Base-by-base conservation (phyloP, 495 filamentous ascomycete species). In the Parmelia sp. region DNA sequence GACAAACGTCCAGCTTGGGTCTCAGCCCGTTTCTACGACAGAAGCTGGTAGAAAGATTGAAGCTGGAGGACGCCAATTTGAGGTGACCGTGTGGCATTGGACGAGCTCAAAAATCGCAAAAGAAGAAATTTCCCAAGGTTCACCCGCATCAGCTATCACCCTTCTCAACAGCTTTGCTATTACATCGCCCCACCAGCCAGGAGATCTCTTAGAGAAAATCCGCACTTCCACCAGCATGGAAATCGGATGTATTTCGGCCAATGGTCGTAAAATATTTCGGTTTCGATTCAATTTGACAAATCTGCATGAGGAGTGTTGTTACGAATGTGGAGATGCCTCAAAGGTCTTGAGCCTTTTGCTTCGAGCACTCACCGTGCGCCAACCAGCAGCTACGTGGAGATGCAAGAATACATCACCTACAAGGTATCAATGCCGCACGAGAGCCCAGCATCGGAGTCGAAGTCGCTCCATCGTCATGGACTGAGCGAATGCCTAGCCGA, bases 1-100 rank as follows among this genome's bases (percentile, higher is more conserved):
- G 61, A 69, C 55, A 17, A 57, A 57, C 53, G 19, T 37, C 40
- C 67, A 82, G 82, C 63, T 72, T 87, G 39, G 83, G 82, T 19
- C 63, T 86, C 66, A 84, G 82, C 62, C 76, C 78, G 5, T 87
- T 84, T 70, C 67, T 87, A 51, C 76, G 79, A 65, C 79, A 80
- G 66, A 85, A 80, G 72, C 64, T 87, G 33, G 76, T 84, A 15
- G 76, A 86, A 61, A 59, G 68, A 37, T 60, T 69, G 60, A 63
- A 61, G 37, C 58, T 61, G 49, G 64, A 66, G 56, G 64, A 61
- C 9, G 58, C 64, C 14, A 62, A 47, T 27, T 7, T 66, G 29
- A 29, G 64, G 33, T 66, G 42, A 65, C 12, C 1, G 15, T 35
- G 1, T 39, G 14, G 21, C 25, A 21, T 15, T 29, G n/a, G 9